These are phyloP conservation scores for Eucalyptus erythrocorys DNA, from an alignment of 345 rosid genomes.

Conservation along the genomic window DNA sequence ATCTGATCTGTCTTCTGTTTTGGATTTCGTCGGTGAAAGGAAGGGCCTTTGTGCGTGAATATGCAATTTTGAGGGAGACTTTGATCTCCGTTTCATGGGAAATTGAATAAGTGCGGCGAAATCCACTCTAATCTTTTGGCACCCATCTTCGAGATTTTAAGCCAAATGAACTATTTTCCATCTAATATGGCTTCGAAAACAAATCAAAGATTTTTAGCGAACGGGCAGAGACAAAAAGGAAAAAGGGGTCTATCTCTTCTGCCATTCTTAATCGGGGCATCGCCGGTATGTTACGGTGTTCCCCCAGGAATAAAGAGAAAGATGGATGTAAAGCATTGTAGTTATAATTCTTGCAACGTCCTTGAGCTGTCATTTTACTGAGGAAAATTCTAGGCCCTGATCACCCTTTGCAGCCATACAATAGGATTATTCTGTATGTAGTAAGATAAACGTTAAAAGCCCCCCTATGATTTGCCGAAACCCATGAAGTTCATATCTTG, in stretches of 20 bases:
- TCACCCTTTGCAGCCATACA: neutral
- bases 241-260: neutral
- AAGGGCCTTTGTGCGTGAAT: neutral
- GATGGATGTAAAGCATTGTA: neutral
- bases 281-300: constrained; percentile 90
- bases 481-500: neutral
- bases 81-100: neutral
- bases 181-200: no score
- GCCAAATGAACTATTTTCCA: no score
- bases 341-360: neutral
- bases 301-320: constrained; percentile 69
- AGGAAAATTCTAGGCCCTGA: neutral
- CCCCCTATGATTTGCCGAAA: neutral
- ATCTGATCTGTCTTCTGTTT: neutral
- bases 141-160: no score
- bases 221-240: no score
- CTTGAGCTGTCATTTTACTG: neutral
- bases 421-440: neutral
- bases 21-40: neutral
- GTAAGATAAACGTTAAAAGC: neutral
- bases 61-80: neutral
- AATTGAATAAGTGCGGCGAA: no score
- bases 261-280: constrained; percentile 68
- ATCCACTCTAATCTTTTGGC: no score
- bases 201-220: no score